These are phyloP conservation scores for Diutina mesorugosa DNA, from an alignment of 1,139 yeast genomes.

Conservation along the genomic window DNA sequence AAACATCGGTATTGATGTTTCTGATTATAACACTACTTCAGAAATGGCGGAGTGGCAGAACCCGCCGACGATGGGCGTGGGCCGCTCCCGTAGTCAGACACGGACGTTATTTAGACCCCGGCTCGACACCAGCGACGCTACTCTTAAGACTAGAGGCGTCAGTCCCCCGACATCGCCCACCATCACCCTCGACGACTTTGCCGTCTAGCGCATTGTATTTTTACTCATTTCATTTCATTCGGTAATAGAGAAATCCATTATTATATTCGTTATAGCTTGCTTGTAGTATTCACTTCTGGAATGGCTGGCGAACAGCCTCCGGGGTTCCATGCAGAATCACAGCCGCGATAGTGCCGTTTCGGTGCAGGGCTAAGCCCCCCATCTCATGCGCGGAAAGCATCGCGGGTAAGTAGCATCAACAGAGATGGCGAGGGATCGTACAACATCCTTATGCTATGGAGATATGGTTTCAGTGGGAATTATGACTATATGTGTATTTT, in stretches of 20 bases:
- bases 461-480: too few relatives aligned
- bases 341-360: background rate
- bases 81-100: background rate
- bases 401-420: too few relatives aligned
- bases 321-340: background rate
- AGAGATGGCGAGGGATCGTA: too few relatives aligned
- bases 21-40: background rate
- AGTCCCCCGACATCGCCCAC: background rate
- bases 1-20: background rate
- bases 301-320: background rate
- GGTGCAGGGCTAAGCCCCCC: background rate
- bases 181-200: background rate
- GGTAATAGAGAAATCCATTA: background rate
- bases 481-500: too few relatives aligned
- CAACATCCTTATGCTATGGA: too few relatives aligned
- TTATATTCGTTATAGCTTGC: too few relatives aligned
- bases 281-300: too few relatives aligned
- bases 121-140: background rate
- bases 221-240: background rate
- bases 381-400: background rate
- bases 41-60: background rate
- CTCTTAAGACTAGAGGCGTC: too few relatives aligned
- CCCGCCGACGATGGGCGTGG: background rate
- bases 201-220: background rate
- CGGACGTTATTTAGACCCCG: background rate